Percentiles rank a stretch among this genome's conserved stretches.
phyloP scores from a whole-genome alignment of 345 rosid species.

The Eutrema yunnanense region DNA sequence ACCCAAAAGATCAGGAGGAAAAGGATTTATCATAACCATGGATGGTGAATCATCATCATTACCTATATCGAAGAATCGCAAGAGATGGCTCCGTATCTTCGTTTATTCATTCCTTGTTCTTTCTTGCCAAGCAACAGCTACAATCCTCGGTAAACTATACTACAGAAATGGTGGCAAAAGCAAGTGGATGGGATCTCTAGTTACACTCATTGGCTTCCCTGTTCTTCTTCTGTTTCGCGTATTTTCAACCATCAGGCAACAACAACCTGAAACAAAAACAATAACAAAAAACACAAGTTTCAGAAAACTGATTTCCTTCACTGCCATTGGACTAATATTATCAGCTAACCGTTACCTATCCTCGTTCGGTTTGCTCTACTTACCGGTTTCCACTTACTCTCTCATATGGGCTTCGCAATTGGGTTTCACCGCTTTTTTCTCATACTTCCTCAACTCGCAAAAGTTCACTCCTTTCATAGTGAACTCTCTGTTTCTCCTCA shows the following conservation, averaged over 20 bases:
- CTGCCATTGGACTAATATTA: background rate
- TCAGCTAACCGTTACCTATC: slow-evolving; percentile 5
- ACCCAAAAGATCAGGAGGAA: background rate
- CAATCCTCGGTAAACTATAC: slow-evolving; percentile 38
- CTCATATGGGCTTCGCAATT: slow-evolving; percentile 34
- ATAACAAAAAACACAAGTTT: background rate
- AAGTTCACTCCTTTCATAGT: slow-evolving; percentile 35
- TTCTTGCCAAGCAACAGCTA: slow-evolving; percentile 27
- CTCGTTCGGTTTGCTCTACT: slow-evolving; percentile 33
- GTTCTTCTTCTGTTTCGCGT: slow-evolving; percentile 33
- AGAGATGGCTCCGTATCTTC: slow-evolving; percentile 28
- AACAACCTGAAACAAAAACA: no score
- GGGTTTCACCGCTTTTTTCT: slow-evolving; percentile 39
- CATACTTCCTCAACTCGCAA: slow-evolving; percentile 34
- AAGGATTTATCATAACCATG: background rate
- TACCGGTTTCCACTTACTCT: slow-evolving; percentile 38
- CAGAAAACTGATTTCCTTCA: background rate
- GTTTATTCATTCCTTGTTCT: slow-evolving; percentile 30
- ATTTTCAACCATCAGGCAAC: background rate
- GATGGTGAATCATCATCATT: background rate
- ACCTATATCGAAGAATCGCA: background rate
- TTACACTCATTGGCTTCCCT: slow-evolving; percentile 37
- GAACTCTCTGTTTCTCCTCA: slow-evolving; percentile 36
- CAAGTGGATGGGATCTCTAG: slow-evolving; percentile 36
- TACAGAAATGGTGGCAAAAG: slow-evolving; percentile 40